Evolutionary conservation across 1,284 basidiomycete species (phyloP).

Genomic region (Ganoderma resinaceum): DNA sequence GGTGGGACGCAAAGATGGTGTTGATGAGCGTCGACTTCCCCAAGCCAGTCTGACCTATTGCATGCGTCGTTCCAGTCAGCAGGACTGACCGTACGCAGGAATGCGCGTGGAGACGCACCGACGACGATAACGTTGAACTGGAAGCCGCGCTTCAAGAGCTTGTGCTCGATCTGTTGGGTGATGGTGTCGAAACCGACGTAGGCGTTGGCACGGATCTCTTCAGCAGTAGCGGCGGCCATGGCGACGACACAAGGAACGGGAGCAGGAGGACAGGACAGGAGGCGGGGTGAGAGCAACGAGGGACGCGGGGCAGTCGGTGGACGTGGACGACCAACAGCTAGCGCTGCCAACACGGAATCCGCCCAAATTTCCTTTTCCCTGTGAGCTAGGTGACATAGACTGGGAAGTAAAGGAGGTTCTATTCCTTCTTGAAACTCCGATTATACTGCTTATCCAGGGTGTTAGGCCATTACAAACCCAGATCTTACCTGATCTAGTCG

Average conservation of each 20-base stretch:
- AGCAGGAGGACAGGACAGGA: constrained; percentile 12
- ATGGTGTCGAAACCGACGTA: constrained; percentile 97
- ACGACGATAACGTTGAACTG: constrained; percentile 98
- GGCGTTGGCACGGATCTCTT: constrained; percentile 87
- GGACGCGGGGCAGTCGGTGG: constrained; percentile 15
- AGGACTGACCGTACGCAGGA: not conserved
- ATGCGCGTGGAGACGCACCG: constrained; percentile 54
- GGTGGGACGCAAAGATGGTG: constrained; percentile 97
- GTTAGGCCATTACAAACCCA: not conserved
- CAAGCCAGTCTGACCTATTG: constrained; percentile 91
- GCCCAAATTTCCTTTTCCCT: constrained; percentile 21
- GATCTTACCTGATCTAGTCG: not conserved
- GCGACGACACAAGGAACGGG: constrained; percentile 19
- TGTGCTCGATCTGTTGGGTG: constrained; percentile 98
- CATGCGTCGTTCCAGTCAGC: constrained; percentile 11
- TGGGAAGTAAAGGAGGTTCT: constrained; percentile 23
- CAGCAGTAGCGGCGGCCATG: constrained; percentile 53
- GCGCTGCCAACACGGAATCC: constrained; percentile 22
- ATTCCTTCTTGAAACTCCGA: constrained; percentile 21
- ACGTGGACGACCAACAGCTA: constrained; percentile 28
- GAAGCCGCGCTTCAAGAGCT: constrained; percentile 98
- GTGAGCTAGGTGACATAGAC: constrained; percentile 7
- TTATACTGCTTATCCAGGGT: not conserved
- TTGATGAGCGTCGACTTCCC: constrained; percentile 99
- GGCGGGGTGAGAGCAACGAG: constrained; percentile 6